Evolutionary conservation across 192 early-diverging fungal genomes (phyloP).

Genomic region (Gorgonomyces haynaldii): DNA sequence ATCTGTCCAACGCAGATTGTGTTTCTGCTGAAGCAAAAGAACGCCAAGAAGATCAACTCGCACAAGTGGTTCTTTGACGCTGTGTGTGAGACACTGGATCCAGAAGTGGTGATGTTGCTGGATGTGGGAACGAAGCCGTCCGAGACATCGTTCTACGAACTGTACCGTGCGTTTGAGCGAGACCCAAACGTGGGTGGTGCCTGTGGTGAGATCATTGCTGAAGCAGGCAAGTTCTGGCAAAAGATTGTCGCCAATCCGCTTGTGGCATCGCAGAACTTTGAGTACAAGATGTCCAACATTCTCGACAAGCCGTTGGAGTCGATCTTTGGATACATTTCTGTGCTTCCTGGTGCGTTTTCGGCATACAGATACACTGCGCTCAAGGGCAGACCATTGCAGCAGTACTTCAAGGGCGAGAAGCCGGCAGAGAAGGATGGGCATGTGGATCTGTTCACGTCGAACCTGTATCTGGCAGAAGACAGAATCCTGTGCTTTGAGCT

Average conservation of each 20-base stretch:
- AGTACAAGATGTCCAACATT: constrained; percentile 73
- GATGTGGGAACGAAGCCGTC: constrained; percentile 66
- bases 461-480: constrained; percentile 58
- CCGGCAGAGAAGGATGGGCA: too few relatives aligned
- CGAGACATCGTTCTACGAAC: constrained; percentile 37
- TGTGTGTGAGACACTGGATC: constrained; percentile 50
- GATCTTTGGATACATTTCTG: constrained; percentile 66
- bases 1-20: constrained; percentile 35
- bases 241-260: constrained; percentile 61
- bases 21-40: constrained; percentile 47
- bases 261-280: constrained; percentile 79
- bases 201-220: constrained; percentile 63
- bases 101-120: constrained; percentile 56
- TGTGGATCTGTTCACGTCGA: constrained; percentile 33
- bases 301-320: constrained; percentile 66
- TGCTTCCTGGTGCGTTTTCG: constrained; percentile 71
- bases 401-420: constrained; percentile 60
- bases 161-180: constrained; percentile 54
- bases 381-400: constrained; percentile 48
- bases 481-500: constrained; percentile 78
- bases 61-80: constrained; percentile 68
- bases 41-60: constrained; percentile 52
- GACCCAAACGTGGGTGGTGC: constrained; percentile 61
- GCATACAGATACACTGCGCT: constrained; percentile 61
- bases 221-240: constrained; percentile 45